Percentiles rank a stretch among this genome's conserved stretches.
Conservation (phyloP, 2,329 filamentous ascomycete genomes). For the Pseudocercospora ulei region DNA sequence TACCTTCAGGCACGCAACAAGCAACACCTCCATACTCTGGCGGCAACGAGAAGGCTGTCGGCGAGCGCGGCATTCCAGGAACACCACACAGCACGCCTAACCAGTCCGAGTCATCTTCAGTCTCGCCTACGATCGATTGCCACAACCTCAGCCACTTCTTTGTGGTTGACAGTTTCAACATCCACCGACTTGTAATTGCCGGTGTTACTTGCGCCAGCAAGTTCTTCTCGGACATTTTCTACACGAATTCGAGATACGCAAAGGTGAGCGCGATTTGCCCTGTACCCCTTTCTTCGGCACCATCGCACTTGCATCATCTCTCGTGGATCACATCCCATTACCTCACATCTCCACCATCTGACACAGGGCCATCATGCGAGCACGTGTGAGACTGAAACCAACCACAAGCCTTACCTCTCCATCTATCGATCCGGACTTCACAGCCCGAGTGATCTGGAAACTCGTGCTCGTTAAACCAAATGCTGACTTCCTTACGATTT, state of each 20-base stretch:
- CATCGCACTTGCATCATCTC: conserved; percentile 1
- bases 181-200: conserved; percentile 89
- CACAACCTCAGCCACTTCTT: conserved; percentile 62
- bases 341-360: conserved; percentile 8
- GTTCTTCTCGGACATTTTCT: conserved; percentile 98
- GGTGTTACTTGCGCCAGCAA: conserved; percentile 98
- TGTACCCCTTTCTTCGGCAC: conserved; percentile 16
- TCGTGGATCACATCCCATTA: conserved; percentile 5
- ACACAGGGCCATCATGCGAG: not conserved
- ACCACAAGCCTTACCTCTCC: conserved; percentile 3
- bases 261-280: conserved; percentile 55
- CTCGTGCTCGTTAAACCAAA: not conserved
- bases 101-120: conserved; percentile 28
- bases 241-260: conserved; percentile 96
- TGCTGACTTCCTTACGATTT: conserved; percentile 9
- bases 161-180: conserved; percentile 98
- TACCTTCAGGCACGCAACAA: conserved; percentile 35
- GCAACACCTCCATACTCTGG: conserved; percentile 44
- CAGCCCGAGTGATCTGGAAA: not conserved
- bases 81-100: conserved; percentile 34
- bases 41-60: conserved; percentile 34
- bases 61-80: conserved; percentile 30
- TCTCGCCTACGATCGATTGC: conserved; percentile 37
- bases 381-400: conserved; percentile 7
- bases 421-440: conserved; percentile 1